Base-by-base conservation (phyloP, 108 stramenopile genomes). In the Fistulifera pelliculosa region DNA sequence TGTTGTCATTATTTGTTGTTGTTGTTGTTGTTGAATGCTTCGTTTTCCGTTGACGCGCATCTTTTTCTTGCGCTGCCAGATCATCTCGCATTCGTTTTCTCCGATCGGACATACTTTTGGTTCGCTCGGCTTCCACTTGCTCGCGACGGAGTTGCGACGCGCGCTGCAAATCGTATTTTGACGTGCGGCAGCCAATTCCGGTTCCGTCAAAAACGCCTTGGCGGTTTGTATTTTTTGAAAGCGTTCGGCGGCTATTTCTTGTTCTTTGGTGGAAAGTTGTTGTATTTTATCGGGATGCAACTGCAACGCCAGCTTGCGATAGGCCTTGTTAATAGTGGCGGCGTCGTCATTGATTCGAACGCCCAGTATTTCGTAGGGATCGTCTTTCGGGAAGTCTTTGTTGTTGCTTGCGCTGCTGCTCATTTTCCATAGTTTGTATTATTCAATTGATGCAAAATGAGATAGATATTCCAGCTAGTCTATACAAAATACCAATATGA, bases 251-350 rank as follows among this genome's bases (percentile, higher is more conserved):
- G 47, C 47, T 28, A 22, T 17, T 43, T 57, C 43, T 43, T 44
- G 61, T 16, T 74, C 74, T n/a, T 52, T 40, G 12, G 40, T 31
- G 6, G 61, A 61, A 23, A 60, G 50, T 2, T 81, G 49, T 12
- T 62, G 71, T 55, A 93, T 93, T 64, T 96, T 96, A 75, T 98
- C 97, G 24, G 97, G 97, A 58, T 98, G 97, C 41, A 83, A 75
- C 58, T 94, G 89, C 21, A 98, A 60, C 31, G 85, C 80, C 12
- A 90, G 65, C 52, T 81, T 85, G n/a, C 80, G 75, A 56, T 75
- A 90, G 10, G 84, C 82, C 66, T 83, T 90, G 62, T 69, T 81
- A 39, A 90, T 76, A 19, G 84, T 83, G 15, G 76, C 50, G 22
- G 76, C 77, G 4, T 81, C 58, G 10, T 79, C 79, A 2, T 45